These are phyloP conservation scores for Cladosporium cucumerinum DNA, from an alignment of 2,329 filamentous ascomycete genomes.

Conservation along the genomic window DNA sequence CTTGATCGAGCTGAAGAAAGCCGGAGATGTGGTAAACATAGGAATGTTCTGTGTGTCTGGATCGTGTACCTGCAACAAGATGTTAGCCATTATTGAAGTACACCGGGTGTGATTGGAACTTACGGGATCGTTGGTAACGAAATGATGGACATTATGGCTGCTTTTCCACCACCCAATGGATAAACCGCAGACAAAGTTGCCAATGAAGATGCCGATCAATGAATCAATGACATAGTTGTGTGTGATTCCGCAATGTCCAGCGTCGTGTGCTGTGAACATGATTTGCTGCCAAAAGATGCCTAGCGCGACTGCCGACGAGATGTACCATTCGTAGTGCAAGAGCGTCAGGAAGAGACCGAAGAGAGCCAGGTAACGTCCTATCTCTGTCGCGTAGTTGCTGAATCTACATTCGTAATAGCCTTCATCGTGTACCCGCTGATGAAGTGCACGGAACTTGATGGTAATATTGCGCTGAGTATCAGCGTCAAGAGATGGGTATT, in stretches of 20 bases:
- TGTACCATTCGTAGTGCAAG: conserved; percentile 53
- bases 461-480: conserved; percentile 55
- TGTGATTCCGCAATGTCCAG: conserved; percentile 61
- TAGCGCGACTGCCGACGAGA: conserved; percentile 56
- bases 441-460: conserved; percentile 54
- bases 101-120: not conserved
- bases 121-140: conserved; percentile 61
- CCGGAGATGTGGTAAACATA: conserved; percentile 81
- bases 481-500: conserved; percentile 53
- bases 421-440: conserved; percentile 52
- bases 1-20: conserved; percentile 67
- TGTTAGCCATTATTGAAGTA: conserved; percentile 16
- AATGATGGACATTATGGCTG: conserved; percentile 66
- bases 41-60: conserved; percentile 62
- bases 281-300: conserved; percentile 66
- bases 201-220: conserved; percentile 60
- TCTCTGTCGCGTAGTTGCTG: conserved; percentile 58
- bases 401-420: conserved; percentile 61
- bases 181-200: conserved; percentile 63
- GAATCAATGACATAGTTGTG: conserved; percentile 57
- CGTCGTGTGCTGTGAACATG: conserved; percentile 66
- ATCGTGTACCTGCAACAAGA: conserved; percentile 34
- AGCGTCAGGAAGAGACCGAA: conserved; percentile 49
- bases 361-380: conserved; percentile 51
- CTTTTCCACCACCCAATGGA: conserved; percentile 67